These are phyloP conservation scores for Lepraria neglecta DNA, from an alignment of 495 filamentous ascomycete genomes.

Conservation along the genomic window DNA sequence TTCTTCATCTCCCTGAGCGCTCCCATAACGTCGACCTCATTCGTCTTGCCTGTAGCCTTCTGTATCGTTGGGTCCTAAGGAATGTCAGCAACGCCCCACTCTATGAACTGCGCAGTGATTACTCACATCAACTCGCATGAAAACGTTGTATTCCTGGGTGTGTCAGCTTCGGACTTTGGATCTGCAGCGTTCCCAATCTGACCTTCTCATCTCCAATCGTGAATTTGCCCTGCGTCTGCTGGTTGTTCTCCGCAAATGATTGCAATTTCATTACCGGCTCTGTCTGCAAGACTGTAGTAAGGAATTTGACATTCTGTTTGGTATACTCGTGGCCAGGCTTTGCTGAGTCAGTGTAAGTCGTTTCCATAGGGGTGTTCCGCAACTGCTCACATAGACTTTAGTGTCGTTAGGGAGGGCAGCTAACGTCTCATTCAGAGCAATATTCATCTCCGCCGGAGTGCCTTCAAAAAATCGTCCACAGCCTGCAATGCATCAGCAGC, in stretches of 20 bases:
- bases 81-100: neutral
- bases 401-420: conserved; percentile 83
- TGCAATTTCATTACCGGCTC: conserved; percentile 71
- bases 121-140: conserved; percentile 83
- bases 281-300: conserved; percentile 56
- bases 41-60: conserved; percentile 72
- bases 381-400: conserved; percentile 69
- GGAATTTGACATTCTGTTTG: conserved; percentile 86
- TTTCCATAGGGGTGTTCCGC: neutral
- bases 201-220: conserved; percentile 98
- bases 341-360: conserved; percentile 6
- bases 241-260: conserved; percentile 68
- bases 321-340: conserved; percentile 97
- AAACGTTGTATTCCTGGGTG: conserved; percentile 82
- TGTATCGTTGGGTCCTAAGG: conserved; percentile 74
- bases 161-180: neutral
- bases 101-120: neutral
- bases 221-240: conserved; percentile 90
- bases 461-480: conserved; percentile 99
- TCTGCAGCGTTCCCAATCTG: conserved; percentile 17
- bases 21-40: conserved; percentile 81
- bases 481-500: conserved; percentile 43
- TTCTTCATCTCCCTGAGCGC: conserved; percentile 93
- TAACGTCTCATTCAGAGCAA: conserved; percentile 79
- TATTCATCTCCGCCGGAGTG: conserved; percentile 83